Evolutionary conservation across 139 green algal genomes (phyloP).

Genomic region (Trebouxia sp.): DNA sequence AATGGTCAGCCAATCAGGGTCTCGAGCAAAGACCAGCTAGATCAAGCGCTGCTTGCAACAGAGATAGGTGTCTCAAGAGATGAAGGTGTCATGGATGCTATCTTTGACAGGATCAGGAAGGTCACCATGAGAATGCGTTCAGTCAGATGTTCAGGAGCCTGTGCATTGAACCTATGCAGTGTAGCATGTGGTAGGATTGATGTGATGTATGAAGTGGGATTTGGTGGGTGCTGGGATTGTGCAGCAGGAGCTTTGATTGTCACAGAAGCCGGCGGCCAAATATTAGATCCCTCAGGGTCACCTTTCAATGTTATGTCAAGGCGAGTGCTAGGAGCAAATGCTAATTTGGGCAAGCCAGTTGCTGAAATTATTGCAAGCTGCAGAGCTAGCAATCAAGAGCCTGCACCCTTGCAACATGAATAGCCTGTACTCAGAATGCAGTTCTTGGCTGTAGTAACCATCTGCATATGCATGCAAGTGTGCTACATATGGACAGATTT

Average conservation of each 20-base stretch:
- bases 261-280: slow-evolving; percentile 78
- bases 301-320: slow-evolving; percentile 77
- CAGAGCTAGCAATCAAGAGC: slow-evolving; percentile 40
- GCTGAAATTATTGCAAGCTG: slow-evolving; percentile 30
- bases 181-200: slow-evolving; percentile 88
- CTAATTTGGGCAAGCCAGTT: background rate
- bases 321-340: slow-evolving; percentile 69
- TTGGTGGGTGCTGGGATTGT: slow-evolving; percentile 84
- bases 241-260: slow-evolving; percentile 64
- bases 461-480: too few species aligned
- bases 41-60: slow-evolving; percentile 77
- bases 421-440: too few species aligned
- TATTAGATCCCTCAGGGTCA: slow-evolving; percentile 80
- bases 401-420: slow-evolving; percentile 22
- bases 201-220: slow-evolving; percentile 92
- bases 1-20: slow-evolving; percentile 75
- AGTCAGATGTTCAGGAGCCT: slow-evolving; percentile 88
- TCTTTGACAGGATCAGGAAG: slow-evolving; percentile 70
- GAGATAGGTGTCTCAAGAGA: slow-evolving; percentile 82
- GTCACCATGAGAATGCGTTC: slow-evolving; percentile 47
- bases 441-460: too few species aligned
- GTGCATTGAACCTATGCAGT: slow-evolving; percentile 83
- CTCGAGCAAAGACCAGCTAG: slow-evolving; percentile 58
- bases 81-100: slow-evolving; percentile 61
- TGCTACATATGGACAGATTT: too few species aligned